Conservation (phyloP, 176 grass and related monocot species). For the Phyllostachys edulis region DNA sequence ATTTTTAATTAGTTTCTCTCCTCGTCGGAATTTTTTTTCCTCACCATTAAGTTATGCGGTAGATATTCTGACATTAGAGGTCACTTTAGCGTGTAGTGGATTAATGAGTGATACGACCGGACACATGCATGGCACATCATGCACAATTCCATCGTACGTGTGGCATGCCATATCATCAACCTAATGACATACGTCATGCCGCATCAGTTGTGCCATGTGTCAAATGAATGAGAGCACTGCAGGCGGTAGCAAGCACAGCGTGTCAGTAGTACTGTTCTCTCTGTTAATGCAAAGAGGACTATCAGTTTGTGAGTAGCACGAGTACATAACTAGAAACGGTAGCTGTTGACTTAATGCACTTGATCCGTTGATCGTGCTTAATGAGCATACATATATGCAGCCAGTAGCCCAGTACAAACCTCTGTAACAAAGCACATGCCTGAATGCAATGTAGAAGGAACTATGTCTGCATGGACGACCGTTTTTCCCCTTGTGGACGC, state of each 20-base stretch:
- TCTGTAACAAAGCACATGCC: background rate
- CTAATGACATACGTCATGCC: background rate
- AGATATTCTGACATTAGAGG: background rate
- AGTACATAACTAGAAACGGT: no score
- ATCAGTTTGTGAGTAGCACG: no score
- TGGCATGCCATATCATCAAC: background rate
- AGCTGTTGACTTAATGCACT: no score
- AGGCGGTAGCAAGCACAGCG: background rate
- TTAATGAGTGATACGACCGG: no score
- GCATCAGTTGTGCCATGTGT: background rate
- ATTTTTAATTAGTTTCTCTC: background rate
- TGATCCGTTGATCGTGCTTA: background rate
- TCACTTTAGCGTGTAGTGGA: background rate
- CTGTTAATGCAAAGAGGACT: no score
- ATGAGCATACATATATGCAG: background rate
- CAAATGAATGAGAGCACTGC: background rate
- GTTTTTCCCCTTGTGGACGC: background rate
- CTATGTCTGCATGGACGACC: no score
- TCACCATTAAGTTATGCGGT: no score
- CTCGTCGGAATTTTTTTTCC: no score
- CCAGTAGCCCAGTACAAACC: background rate
- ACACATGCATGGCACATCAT: background rate
- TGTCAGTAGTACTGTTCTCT: no score
- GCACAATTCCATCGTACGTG: background rate
- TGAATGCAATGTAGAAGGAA: background rate